phyloP scores from a whole-genome alignment of 805 yeast genomes.

The Candida broadrunensis region DNA sequence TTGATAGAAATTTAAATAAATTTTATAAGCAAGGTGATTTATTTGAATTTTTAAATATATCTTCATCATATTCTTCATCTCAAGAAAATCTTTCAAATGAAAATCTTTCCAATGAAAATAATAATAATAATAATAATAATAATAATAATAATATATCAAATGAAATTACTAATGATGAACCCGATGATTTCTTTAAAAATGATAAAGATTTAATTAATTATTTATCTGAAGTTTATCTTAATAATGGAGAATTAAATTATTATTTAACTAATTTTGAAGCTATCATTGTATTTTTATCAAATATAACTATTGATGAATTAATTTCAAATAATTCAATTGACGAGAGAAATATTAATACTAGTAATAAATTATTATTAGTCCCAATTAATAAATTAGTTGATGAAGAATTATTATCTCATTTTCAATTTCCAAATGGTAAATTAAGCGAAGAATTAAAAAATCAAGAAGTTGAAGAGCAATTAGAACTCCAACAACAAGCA shows the following conservation, averaged over 20 bases:
- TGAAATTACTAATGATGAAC: slow-evolving; percentile 8
- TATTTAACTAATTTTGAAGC: slow-evolving; percentile 44
- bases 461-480: slow-evolving; percentile 4
- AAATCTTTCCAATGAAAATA: slow-evolving; percentile 1
- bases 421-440: slow-evolving; percentile 26
- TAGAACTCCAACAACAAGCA: not conserved
- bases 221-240: slow-evolving; percentile 24
- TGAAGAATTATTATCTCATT: slow-evolving; percentile 19
- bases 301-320: slow-evolving; percentile 31
- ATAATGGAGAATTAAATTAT: slow-evolving; percentile 36
- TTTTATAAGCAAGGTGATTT: slow-evolving; percentile 17
- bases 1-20: slow-evolving; percentile 10
- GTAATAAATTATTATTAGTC: slow-evolving; percentile 13
- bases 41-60: slow-evolving; percentile 21
- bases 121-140: slow-evolving; percentile 2
- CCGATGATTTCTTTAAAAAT: slow-evolving; percentile 23
- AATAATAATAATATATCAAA: slow-evolving; percentile 1
- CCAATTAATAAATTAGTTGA: slow-evolving; percentile 31
- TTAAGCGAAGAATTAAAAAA: slow-evolving; percentile 13
- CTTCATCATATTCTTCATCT: not conserved
- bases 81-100: not conserved
- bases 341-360: not conserved
- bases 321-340: not conserved
- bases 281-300: slow-evolving; percentile 32
- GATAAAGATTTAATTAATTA: slow-evolving; percentile 29